Evolutionary conservation across 306 rosid genomes (phyloP), one percentile per base, ranked within the genome.

Genomic region (Lathyrus sativus): DNA sequence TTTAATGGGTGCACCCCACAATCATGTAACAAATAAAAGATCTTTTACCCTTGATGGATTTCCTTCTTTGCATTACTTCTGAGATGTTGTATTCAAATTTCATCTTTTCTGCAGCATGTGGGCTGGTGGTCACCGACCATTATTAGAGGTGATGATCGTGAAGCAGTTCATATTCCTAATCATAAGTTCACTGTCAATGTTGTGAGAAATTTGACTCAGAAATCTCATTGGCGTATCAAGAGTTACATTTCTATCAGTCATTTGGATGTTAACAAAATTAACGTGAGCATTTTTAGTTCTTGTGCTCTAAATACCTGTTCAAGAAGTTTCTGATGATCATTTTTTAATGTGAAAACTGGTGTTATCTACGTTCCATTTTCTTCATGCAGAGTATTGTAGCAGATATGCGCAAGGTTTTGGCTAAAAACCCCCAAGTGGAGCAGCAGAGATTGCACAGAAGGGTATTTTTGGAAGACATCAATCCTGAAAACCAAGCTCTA

Each of bases 81-180:
- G 26, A 41, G 22, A 53, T 65, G 35, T 35, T 70, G 44, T 37
- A 44, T 44, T 74, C 48, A 60, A 70, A 11, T 77, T 53, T 59
- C 66, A 7, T 33, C 8, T 44, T 72, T 72, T 73, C 69, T 75
- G 74, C 80, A 95, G 99, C 97, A 95, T 57, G 96, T 95, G 72
- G 97, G 99, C 28, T 95, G 99, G 99, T 95, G 99, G 99, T 95
- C 99, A 22, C 96, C 99, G 58, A 90, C 99, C 53, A 95, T 95
- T 60, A 84, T 95, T 59, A 84, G 97, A 85, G 99, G 99, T 5
- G 99, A 95, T 78, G 97, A 95, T 81, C 97, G 99, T 18, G 99
- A 95, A 82, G 99, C 99, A 70, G 92, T 95, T 62, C 99, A 95
- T 74, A 95, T 95, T 79, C 99, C 99, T 61, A 95, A 95, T 74